A percentile compares a stretch with the other conserved stretches of the same genome.
Evolutionary conservation across 345 rosid species (phyloP).

Genomic region (Orychophragmus violaceus): DNA sequence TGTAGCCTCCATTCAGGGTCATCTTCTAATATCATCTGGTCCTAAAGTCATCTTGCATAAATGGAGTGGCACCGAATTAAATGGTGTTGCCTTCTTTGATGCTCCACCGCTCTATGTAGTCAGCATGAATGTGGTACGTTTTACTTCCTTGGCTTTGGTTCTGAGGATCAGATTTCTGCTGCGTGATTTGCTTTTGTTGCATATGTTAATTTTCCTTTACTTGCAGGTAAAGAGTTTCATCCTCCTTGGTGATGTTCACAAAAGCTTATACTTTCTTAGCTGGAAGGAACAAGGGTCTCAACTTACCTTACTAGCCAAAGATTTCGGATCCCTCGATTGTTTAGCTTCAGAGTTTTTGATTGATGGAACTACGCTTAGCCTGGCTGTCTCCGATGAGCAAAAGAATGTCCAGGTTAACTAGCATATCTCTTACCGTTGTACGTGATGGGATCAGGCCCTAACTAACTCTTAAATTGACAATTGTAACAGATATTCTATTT

Average conservation of each 20-base stretch:
- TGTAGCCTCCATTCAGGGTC: constrained; percentile 97
- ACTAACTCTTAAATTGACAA: constrained; percentile 1
- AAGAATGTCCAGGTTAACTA: constrained; percentile 48
- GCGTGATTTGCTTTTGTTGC: constrained; percentile 3
- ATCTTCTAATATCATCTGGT: constrained; percentile 88
- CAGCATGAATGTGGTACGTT: constrained; percentile 90
- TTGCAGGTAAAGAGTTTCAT: constrained; percentile 92
- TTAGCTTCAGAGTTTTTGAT: constrained; percentile 92
- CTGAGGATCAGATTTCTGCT: constrained; percentile 11
- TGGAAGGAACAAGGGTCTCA: constrained; percentile 99
- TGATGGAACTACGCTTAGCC: constrained; percentile 93
- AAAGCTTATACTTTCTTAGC: constrained; percentile 87
- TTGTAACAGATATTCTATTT: constrained; percentile 73
- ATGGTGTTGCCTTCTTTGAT: constrained; percentile 87
- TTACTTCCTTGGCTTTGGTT: not conserved
- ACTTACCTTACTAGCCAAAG: constrained; percentile 87
- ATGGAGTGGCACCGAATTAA: constrained; percentile 90
- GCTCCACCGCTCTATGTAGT: constrained; percentile 92
- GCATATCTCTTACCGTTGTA: constrained; percentile 7
- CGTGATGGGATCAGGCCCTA: not conserved
- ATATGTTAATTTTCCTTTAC: constrained; percentile 9
- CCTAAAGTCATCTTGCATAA: constrained; percentile 89
- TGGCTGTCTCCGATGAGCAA: constrained; percentile 88
- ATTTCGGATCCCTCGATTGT: constrained; percentile 92
- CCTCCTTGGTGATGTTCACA: constrained; percentile 73